These are phyloP conservation scores for Suillus subluteus DNA, from an alignment of 768 basidiomycete species.

Conservation along the genomic window DNA sequence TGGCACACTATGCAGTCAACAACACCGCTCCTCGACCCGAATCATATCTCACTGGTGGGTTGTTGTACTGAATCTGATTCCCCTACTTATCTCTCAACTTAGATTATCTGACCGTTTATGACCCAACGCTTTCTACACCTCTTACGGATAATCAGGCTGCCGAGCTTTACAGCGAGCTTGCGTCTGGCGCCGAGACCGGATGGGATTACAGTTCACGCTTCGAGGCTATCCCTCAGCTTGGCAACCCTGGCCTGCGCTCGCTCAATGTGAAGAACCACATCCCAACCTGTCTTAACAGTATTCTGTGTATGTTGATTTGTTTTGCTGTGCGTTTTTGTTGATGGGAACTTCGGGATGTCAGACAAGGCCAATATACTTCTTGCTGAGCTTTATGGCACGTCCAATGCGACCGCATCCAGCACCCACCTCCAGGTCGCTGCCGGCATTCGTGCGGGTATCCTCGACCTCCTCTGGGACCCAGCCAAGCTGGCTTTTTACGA, in stretches of 20 bases:
- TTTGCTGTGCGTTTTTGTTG: constrained; percentile 13
- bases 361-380: constrained; percentile 67
- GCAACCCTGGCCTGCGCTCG: constrained; percentile 62
- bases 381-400: constrained; percentile 59
- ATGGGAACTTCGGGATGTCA: constrained; percentile 28
- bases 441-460: constrained; percentile 64
- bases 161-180: constrained; percentile 84
- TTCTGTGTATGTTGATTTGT: constrained; percentile 63
- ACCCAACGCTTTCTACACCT: constrained; percentile 53
- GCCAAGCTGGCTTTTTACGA: constrained; percentile 89
- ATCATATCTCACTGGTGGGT: constrained; percentile 66
- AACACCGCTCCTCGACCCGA: constrained; percentile 91
- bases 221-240: constrained; percentile 35
- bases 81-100: constrained; percentile 19
- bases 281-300: constrained; percentile 81
- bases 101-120: constrained; percentile 84
- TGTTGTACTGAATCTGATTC: not conserved
- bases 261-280: constrained; percentile 73
- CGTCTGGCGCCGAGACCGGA: constrained; percentile 85
- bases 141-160: constrained; percentile 63
- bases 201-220: constrained; percentile 50
- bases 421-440: constrained; percentile 61
- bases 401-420: constrained; percentile 46
- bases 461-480: constrained; percentile 88
- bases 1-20: constrained; percentile 76